Percentiles rank a stretch among this genome's conserved stretches.
Evolutionary conservation across 352 stramenopile genomes (phyloP).

Genomic region (Globisporangium solare): DNA sequence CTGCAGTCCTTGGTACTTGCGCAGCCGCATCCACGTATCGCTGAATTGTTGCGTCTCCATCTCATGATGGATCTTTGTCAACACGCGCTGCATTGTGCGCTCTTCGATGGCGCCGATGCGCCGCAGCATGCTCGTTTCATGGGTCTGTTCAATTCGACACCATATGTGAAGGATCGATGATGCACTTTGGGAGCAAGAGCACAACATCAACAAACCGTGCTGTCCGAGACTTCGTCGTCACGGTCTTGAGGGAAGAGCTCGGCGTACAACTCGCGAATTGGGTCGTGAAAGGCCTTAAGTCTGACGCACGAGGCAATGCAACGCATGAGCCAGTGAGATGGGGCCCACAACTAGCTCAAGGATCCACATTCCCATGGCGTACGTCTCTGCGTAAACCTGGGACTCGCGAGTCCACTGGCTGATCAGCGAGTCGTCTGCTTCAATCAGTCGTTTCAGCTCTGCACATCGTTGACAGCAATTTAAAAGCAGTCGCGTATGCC

Average conservation of each 20-base stretch:
- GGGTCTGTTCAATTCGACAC: slow-evolving; percentile 11
- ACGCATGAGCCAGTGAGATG: background rate
- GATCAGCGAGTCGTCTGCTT: slow-evolving; percentile 42
- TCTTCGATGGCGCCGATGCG: slow-evolving; percentile 57
- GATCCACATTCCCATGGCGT: slow-evolving; percentile 1
- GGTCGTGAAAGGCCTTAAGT: slow-evolving; percentile 44
- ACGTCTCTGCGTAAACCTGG: slow-evolving; percentile 50
- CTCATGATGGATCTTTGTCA: slow-evolving; percentile 53
- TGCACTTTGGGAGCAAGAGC: background rate
- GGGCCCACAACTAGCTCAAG: background rate
- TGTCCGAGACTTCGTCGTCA: slow-evolving; percentile 35
- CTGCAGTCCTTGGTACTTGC: slow-evolving; percentile 36
- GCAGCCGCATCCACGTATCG: slow-evolving; percentile 44
- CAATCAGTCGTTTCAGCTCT: slow-evolving; percentile 52
- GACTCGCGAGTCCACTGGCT: slow-evolving; percentile 41
- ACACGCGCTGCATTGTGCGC: slow-evolving; percentile 58
- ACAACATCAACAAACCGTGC: slow-evolving; percentile 19
- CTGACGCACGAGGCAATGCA: slow-evolving; percentile 13
- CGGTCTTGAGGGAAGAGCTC: slow-evolving; percentile 43
- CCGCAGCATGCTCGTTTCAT: slow-evolving; percentile 37
- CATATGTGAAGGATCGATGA: too few relatives aligned
- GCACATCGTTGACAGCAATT: background rate
- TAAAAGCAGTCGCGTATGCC: background rate
- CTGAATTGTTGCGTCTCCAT: slow-evolving; percentile 23
- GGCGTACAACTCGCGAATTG: slow-evolving; percentile 46